Base-by-base conservation (phyloP, 148 eudicot species). In the Heliosperma pusillum region DNA sequence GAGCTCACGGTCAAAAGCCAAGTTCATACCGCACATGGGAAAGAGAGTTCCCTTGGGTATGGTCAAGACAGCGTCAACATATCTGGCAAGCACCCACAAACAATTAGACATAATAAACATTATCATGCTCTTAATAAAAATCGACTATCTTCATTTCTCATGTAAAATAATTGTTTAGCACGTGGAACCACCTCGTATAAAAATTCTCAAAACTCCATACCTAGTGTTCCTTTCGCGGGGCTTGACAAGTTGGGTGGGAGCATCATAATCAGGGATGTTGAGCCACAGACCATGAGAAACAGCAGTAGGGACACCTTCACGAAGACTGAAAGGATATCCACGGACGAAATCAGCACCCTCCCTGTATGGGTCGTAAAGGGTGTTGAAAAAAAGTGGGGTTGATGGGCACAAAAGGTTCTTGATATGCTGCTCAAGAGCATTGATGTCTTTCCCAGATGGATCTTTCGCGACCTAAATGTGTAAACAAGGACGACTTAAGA, bases 221-320 rank as follows among this genome's bases (percentile, higher is more conserved):
- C 97, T 85, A 2, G 87, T 91, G 91, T 91, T 91, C 80, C 91
- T 86, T 86, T 91, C 97, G 13, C 58, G 91, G 65, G 97, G 97
- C 90, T 91, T 91, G 65, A 91, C 97, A 74, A 91, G 93, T 75
- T 91, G 97, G 13, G 97, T 91, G 15, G 97, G 97, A 3, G 97
- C 97, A 85, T 91, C 97, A 57, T 91, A 89, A 66, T 91, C 97
- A 50, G 97, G 97, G 71, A 91, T 83, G 81, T 91, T 89, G 62
- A 91, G 85, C 97, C 97, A 91, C 5, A 91, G 89, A 16, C 96
- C 96, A 29, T 91, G 96, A 65, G 96, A 91, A 56, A 91, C 93
- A n/a, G 93, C 97, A 10, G 97, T 91, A 0, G 86, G 81, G 71
- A 76, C 91, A 71, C 97, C 97, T 81, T 89, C 97, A 72, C 97